Base-by-base conservation (phyloP, 306 rosid species). In the Sphenostylis stenocarpa region DNA sequence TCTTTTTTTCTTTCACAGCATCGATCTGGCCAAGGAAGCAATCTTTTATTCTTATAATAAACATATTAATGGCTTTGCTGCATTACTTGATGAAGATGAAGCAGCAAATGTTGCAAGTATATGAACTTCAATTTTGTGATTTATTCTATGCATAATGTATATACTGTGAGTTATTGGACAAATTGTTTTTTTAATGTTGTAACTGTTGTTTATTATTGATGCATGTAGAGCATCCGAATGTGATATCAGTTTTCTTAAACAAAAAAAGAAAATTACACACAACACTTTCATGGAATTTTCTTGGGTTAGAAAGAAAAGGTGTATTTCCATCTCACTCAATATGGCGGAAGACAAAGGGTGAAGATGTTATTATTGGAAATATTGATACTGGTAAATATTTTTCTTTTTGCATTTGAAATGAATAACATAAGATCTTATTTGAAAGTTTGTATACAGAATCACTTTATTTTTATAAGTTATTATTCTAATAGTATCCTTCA, bases 1-100 rank as follows among this genome's bases (percentile, higher is more conserved):
- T 72, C 14, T 49, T 36, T 0, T 15, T 29, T 15, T 75, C 20
- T 16, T 57, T 15, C 13, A 11, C 77, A 93, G 96, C 79, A 4
- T 48, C 0, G 78, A 86, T 14, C 80, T 72, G 66, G 93, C 94
- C 11, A 70, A 81, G 41, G 84, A 86, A 0, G 74, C 95, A 17
- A 85, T 93, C 1, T 80, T 89, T 47, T 91, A 93, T 77, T 91
- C 98, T 3, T 93, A 93, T 26, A 86, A 29, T 7, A 79, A 73
- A 69, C 9, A 82, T 15, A 86, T 93, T 28, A 93, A 93, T 66
- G 98, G 96, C 3, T 93, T 93, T 44, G 98, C 98, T 1, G 98
- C 96, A 15, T 12, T 85, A 7, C 87, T 93, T 43, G 86, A 89
- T 1, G 93, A 91, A 3, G 70, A 86, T 56, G 85, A 84, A 68